A percentile compares a stretch with the other conserved stretches of the same genome.
Conservation (phyloP, 176 grass and related monocot genomes). For the Phoenix roebelenii region DNA sequence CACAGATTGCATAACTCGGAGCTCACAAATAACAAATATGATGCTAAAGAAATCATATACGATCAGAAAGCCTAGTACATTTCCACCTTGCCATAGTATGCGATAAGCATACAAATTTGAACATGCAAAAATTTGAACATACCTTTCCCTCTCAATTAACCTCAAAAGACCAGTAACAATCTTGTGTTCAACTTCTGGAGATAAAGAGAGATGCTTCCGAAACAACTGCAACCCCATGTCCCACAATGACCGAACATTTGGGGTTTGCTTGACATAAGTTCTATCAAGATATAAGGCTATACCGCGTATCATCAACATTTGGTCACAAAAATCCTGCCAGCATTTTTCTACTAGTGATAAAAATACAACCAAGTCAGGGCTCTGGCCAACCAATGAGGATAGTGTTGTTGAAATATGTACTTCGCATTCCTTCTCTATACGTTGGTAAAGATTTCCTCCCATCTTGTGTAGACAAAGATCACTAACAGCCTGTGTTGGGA, state of each 20-base stretch:
- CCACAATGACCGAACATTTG: constrained; percentile 77
- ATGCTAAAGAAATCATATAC: no score
- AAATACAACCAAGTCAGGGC: constrained; percentile 95
- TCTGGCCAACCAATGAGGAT: constrained; percentile 77
- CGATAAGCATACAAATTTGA: no score
- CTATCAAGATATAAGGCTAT: constrained; percentile 96
- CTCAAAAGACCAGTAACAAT: constrained; percentile 88
- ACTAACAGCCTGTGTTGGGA: constrained; percentile 54
- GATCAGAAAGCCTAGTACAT: no score
- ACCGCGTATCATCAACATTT: constrained; percentile 97
- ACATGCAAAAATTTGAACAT: constrained; percentile 3
- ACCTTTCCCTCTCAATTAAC: constrained; percentile 98
- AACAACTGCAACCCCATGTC: constrained; percentile 96
- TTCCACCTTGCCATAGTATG: not conserved
- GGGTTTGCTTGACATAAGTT: constrained; percentile 89
- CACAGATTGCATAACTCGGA: no score
- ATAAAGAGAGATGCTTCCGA: constrained; percentile 64
- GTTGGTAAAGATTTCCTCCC: constrained; percentile 75
- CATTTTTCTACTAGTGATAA: constrained; percentile 80
- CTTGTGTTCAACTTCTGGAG: constrained; percentile 77
- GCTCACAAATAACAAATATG: no score
- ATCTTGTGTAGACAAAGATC: constrained; percentile 88
- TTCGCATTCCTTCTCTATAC: constrained; percentile 89
- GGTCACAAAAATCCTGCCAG: constrained; percentile 99
- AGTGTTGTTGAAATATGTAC: constrained; percentile 75